Evolutionary conservation across 805 yeast genomes (phyloP).

Genomic region (Hanseniaspora singularis): DNA sequence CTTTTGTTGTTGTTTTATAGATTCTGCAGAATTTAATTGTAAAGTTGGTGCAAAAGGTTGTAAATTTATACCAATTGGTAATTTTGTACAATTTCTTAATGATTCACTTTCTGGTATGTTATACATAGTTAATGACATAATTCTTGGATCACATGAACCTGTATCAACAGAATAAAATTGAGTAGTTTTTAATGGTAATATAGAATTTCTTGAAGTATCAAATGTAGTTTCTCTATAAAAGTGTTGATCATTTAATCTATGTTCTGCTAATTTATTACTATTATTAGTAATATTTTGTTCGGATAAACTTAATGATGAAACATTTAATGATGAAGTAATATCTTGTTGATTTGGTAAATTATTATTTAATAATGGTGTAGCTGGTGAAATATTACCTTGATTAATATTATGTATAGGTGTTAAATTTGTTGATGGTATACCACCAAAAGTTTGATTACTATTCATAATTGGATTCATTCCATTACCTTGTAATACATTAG

Average conservation of each 20-base stretch:
- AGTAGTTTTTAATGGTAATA: constrained; percentile 75
- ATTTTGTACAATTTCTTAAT: constrained; percentile 51
- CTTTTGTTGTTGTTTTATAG: neutral
- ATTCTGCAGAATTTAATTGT: constrained; percentile 2
- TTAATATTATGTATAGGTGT: too few species aligned
- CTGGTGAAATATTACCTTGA: too few species aligned
- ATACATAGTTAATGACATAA: constrained; percentile 68
- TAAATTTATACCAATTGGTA: constrained; percentile 72
- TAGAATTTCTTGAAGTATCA: constrained; percentile 60
- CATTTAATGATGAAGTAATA: neutral
- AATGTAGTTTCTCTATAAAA: constrained; percentile 37
- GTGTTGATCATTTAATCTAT: constrained; percentile 29
- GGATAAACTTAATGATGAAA: neutral
- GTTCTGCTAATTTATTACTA: constrained; percentile 24
- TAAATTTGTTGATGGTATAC: too few species aligned
- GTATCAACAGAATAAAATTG: constrained; percentile 63
- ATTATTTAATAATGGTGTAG: too few species aligned
- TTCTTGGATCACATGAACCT: constrained; percentile 72
- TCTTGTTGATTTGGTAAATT: too few species aligned
- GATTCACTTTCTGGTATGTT: constrained; percentile 66
- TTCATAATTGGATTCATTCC: neutral
- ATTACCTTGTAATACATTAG: neutral
- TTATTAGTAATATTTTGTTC: neutral
- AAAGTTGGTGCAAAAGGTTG: constrained; percentile 70
- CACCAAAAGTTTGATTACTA: too few species aligned